Conservation (phyloP, 164 flowering plant species). For the Berberis thunbergii region DNA sequence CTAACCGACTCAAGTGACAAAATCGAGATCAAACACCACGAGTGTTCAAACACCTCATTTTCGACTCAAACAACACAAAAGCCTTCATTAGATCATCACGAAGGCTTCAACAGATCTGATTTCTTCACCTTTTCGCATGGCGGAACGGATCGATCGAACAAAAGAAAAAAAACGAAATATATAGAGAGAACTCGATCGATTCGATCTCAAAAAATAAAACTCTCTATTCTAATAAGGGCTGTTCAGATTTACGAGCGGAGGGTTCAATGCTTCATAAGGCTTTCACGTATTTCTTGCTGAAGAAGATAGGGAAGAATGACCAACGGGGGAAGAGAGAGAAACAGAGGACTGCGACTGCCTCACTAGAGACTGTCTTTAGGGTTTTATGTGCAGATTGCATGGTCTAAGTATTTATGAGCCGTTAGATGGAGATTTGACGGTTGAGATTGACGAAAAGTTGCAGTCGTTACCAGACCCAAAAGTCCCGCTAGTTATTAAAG, state of each 20-base stretch:
- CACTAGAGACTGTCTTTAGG: neutral
- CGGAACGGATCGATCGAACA: neutral
- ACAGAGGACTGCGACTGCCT: neutral
- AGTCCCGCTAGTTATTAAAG: neutral
- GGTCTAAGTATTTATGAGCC: neutral
- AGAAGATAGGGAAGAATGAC: constrained; percentile 6
- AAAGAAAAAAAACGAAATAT: neutral
- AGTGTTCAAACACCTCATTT: neutral
- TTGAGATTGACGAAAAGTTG: neutral
- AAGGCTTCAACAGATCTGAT: neutral
- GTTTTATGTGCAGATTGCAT: neutral
- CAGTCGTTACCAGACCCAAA: neutral
- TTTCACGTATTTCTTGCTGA: constrained; percentile 17
- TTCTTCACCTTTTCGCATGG: neutral
- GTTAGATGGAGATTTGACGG: constrained; percentile 5
- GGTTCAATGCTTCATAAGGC: neutral
- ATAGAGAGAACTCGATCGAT: no score
- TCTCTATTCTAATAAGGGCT: no score
- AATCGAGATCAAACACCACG: neutral
- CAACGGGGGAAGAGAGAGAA: neutral
- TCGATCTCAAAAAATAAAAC: no score
- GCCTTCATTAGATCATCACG: no score
- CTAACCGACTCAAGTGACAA: neutral
- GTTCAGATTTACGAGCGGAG: neutral
- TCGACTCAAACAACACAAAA: no score